Evolutionary conservation across 768 basidiomycete genomes (phyloP), one percentile per base, ranked within the genome.

Genomic region (Psilocybe tampanensis): DNA sequence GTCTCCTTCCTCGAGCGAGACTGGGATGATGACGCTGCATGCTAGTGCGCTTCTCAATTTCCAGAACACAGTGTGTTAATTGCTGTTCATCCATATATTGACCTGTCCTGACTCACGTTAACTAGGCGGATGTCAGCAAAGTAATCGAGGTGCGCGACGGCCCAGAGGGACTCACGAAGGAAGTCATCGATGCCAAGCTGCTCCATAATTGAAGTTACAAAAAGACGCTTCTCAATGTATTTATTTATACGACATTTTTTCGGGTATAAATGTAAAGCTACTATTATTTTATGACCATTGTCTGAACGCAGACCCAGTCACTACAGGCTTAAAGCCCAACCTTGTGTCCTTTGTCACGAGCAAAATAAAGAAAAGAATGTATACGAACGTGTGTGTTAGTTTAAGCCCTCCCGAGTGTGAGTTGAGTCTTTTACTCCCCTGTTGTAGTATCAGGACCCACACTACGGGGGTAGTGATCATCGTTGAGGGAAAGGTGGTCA

Each of bases 111-210:
- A 49, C 19, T 39, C 53, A 39, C 45, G 54, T 43, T 21, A 8
- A 64, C 5, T 61, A 93, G 91, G 88, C 84, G 39, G 88, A 89
- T 59, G 81, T 91, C 33, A 84, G 81, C 75, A 92, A 90, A 71
- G 84, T 92, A 6, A 81, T 96, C 53, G 92, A 95, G 62, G 75
- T 94, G 29, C 74, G 86, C 23, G 94, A 96, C 54, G 93, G 92
- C 0, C 80, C 88, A 2, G 94, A 95, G 61, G 80, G 83, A 43
- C 76, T 97, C 24, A 95, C 93, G 19, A 87, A 86, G 66, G 83
- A 89, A 33, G 69, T 64, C 8, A 80, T 97, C 42, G 86, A 95
- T 62, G 71, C 82, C 9, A 83, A 85, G 32, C 69, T 76, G 18
- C 52, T 59, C 24, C 47, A 34, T 59, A n/a, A 58, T 44, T 50